Evolutionary conservation across 1,284 basidiomycete genomes (phyloP).

Genomic region (Albatrellus sp.): DNA sequence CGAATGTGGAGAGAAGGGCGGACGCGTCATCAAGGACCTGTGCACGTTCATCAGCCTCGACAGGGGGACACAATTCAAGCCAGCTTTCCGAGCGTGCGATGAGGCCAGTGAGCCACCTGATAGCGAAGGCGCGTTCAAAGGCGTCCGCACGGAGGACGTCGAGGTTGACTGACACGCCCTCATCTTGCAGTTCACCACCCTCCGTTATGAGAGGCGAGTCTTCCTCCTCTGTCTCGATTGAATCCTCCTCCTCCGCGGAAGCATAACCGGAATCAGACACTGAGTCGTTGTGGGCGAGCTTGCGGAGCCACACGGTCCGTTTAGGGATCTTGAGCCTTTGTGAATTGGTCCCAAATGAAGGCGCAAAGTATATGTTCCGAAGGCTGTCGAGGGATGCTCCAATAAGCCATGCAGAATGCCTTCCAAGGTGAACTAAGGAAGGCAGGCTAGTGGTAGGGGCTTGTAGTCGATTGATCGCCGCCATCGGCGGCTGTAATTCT

Average conservation of each 20-base stretch:
- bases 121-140: conserved; percentile 39
- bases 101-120: conserved; percentile 52
- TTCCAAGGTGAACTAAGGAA: conserved; percentile 27
- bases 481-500: no score
- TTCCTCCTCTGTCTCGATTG: conserved; percentile 18
- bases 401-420: conserved; percentile 21
- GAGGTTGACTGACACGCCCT: conserved; percentile 20
- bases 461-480: no score
- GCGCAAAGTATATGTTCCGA: conserved; percentile 30
- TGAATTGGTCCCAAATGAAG: conserved; percentile 5
- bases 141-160: conserved; percentile 33
- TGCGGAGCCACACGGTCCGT: conserved; percentile 8
- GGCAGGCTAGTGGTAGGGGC: conserved; percentile 35
- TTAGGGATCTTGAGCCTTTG: conserved; percentile 2
- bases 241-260: conserved; percentile 40
- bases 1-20: conserved; percentile 45
- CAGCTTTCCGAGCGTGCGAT: conserved; percentile 45
- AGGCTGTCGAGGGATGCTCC: conserved; percentile 26
- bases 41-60: conserved; percentile 21
- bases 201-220: background rate
- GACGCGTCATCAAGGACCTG: conserved; percentile 40
- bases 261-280: conserved; percentile 53
- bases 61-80: conserved; percentile 20
- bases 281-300: conserved; percentile 24
- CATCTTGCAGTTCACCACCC: conserved; percentile 20